Evolutionary conservation across 192 early-diverging fungal genomes (phyloP).

Genomic region (Kickxella alabastrina): DNA sequence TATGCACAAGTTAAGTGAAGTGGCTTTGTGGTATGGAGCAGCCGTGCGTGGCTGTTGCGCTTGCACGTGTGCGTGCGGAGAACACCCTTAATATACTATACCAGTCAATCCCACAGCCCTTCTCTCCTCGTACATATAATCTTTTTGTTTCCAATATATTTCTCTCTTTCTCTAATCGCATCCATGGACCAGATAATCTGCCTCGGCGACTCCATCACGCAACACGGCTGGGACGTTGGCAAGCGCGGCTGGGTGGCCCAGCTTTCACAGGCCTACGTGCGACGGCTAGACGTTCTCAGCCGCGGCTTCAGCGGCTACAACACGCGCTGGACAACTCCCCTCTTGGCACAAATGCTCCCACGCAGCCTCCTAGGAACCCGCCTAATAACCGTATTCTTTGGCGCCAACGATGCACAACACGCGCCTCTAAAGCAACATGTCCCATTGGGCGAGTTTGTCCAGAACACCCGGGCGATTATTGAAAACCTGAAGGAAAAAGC

Average conservation of each 20-base stretch:
- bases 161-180: too few relatives aligned
- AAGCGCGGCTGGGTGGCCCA: conserved; percentile 41
- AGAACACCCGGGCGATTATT: conserved; percentile 14
- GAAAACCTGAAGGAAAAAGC: conserved; percentile 1
- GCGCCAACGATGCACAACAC: conserved; percentile 40
- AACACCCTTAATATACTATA: too few relatives aligned
- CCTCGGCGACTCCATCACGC: conserved; percentile 43
- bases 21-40: too few relatives aligned
- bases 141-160: too few relatives aligned
- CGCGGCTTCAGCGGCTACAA: conserved; percentile 41
- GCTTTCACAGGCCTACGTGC: conserved; percentile 20
- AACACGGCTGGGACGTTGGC: conserved; percentile 37
- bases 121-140: too few relatives aligned
- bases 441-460: conserved; percentile 26
- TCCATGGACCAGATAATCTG: conserved; percentile 13
- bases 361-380: not conserved
- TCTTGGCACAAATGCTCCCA: conserved; percentile 18
- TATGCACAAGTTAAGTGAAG: too few relatives aligned
- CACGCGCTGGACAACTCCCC: conserved; percentile 8
- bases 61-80: too few relatives aligned
- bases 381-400: conserved; percentile 23
- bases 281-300: conserved; percentile 33
- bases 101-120: too few relatives aligned
- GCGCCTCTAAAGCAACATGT: conserved; percentile 17
- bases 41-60: too few relatives aligned